Evolutionary conservation across 352 stramenopile genomes (phyloP).

Genomic region (Globisporangium cylindrosporum): DNA sequence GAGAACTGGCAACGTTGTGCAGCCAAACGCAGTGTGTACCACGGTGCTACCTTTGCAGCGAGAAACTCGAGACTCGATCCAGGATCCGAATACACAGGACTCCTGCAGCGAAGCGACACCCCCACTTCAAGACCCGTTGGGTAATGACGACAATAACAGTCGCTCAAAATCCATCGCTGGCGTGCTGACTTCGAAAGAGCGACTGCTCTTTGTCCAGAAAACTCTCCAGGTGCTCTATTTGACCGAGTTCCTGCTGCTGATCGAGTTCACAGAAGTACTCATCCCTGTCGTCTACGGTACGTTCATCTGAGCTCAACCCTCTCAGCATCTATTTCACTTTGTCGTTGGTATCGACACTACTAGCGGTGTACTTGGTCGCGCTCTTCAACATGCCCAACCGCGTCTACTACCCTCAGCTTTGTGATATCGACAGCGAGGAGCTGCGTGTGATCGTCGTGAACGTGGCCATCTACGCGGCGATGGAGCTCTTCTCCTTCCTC

Average conservation of each 20-base stretch:
- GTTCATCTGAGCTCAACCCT: background rate
- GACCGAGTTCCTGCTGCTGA: constrained; percentile 40
- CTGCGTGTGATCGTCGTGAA: constrained; percentile 25
- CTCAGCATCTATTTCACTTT: too few relatives aligned
- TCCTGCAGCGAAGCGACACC: too few relatives aligned
- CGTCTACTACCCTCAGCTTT: constrained; percentile 32
- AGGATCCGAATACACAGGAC: too few relatives aligned
- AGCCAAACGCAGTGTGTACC: too few relatives aligned
- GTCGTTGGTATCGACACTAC: too few relatives aligned
- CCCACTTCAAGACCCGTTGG: too few relatives aligned
- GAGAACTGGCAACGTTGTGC: too few relatives aligned
- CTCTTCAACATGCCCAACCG: constrained; percentile 37
- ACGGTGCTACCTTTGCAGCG: too few relatives aligned
- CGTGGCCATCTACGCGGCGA: constrained; percentile 27
- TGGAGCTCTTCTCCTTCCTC: constrained; percentile 20
- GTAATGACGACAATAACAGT: too few relatives aligned
- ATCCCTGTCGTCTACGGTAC: constrained; percentile 19
- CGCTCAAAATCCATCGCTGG: too few relatives aligned
- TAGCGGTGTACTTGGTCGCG: constrained; percentile 25
- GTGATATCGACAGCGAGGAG: constrained; percentile 8
- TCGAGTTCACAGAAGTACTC: constrained; percentile 23
- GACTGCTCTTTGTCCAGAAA: constrained; percentile 20
- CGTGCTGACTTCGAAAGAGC: constrained; percentile 10
- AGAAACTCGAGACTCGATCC: too few relatives aligned
- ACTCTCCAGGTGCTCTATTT: constrained; percentile 32